These are phyloP conservation scores for Podaxis sp. DNA, from an alignment of 768 basidiomycete species.

Conservation along the genomic window DNA sequence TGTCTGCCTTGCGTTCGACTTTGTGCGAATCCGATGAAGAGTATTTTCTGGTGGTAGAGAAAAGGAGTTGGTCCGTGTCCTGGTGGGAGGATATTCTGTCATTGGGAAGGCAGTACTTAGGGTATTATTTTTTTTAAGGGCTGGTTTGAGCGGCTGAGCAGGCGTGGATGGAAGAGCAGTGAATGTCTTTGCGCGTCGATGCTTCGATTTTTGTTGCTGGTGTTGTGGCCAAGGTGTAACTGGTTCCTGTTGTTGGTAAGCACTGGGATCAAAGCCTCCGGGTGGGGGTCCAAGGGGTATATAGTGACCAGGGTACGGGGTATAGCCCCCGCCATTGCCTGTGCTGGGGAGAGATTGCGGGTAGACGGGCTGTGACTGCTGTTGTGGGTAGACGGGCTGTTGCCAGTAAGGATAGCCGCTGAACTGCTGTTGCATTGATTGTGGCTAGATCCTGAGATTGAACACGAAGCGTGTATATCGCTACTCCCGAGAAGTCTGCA, in stretches of 20 bases:
- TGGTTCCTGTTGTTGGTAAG: conserved; percentile 18
- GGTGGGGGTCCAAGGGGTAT: conserved; percentile 14
- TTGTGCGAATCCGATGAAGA: conserved; percentile 11
- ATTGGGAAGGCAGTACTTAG: conserved; percentile 2
- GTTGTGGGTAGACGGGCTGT: conserved; percentile 38
- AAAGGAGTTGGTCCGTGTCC: conserved; percentile 12
- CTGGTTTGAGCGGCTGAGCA: conserved; percentile 12
- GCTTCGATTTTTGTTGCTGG: conserved; percentile 7
- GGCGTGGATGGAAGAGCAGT: conserved; percentile 6
- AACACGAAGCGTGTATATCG: conserved; percentile 12
- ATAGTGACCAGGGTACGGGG: conserved; percentile 3
- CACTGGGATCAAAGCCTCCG: conserved; percentile 26
- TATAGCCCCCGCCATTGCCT: conserved; percentile 9
- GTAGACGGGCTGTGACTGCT: conserved; percentile 28
- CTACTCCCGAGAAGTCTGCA: conserved; percentile 17
- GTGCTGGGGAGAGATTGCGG: conserved; percentile 20
- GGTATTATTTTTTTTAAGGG: conserved; percentile 10
- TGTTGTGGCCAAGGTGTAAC: neutral
- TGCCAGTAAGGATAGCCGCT: conserved; percentile 40
- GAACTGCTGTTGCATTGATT: conserved; percentile 31
- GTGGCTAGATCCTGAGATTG: neutral
- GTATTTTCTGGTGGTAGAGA: conserved; percentile 7
- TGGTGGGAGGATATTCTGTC: conserved; percentile 5
- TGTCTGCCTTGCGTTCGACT: conserved; percentile 12
- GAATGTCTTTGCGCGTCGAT: conserved; percentile 4